phyloP scores from a whole-genome alignment of 78 protist genomes.

The Dictyostelium purpureum region DNA sequence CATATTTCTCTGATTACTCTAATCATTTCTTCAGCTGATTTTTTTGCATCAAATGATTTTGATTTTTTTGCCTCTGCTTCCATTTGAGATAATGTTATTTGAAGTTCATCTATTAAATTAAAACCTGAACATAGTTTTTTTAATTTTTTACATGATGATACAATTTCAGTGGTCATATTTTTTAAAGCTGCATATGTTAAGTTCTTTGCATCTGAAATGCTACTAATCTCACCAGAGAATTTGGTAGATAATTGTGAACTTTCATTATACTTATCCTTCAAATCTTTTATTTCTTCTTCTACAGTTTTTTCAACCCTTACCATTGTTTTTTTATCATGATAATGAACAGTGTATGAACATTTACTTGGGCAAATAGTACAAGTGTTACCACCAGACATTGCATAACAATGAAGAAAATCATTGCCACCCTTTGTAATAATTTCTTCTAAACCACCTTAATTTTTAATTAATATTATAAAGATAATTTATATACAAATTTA shows the following conservation, averaged over 20 bases:
- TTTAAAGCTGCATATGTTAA: background rate
- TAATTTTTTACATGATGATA: background rate
- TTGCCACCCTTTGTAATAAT: background rate
- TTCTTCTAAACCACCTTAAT: background rate
- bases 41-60: conserved; percentile 18
- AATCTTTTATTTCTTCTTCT: background rate
- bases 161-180: background rate
- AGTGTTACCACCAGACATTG: background rate
- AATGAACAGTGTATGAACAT: background rate
- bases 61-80: background rate
- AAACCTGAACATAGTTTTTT: conserved; percentile 30
- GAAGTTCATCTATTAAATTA: conserved; percentile 5
- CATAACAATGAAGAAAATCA: background rate
- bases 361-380: background rate
- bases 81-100: conserved; percentile 13
- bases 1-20: background rate
- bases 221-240: no score
- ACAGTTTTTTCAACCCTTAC: background rate
- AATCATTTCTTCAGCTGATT: conserved; percentile 12
- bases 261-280: background rate
- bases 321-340: conserved; percentile 2
- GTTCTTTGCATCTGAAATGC: no score
- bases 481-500: background rate
- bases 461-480: background rate
- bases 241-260: background rate